Base-by-base conservation (phyloP, 768 basidiomycete species). In the Termitomyces sp. region DNA sequence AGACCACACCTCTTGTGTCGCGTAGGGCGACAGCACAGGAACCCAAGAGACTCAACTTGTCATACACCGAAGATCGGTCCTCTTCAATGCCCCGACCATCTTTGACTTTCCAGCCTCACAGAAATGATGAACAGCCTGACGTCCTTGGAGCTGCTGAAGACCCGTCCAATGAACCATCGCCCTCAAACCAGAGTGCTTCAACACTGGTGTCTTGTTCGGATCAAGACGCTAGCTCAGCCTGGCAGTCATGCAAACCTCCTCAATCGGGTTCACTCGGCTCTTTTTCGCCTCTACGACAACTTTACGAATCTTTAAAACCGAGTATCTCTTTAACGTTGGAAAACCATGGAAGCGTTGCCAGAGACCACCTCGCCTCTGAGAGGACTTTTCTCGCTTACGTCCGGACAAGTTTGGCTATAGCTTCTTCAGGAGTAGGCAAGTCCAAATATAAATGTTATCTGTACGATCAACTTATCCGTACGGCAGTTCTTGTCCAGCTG, bases 301-400 rank as follows among this genome's bases (percentile, higher is more conserved):
- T 13, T 27, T 38, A 18, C 33, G 10, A 45, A 42, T 41, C n/a
- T 32, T 20, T 59, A 0, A 7, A 47, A 40, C 25, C 50, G 18
- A 47, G 32, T 11, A 38, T 63, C n/a, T 63, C 62, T 0, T 49
- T 65, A 18, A 65, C 48, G 10, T 64, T 82, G 18, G 71, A 80
- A 65, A 82, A 81, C 60, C 70, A 72, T 27, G 80, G 80, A 5
- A 75, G 73, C 44, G 80, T 82, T 36, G 81, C 79, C 7, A 66
- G 81, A 29, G 81, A 82, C 63, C 81, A 83, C 55, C 67, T 83
- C 7, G 78, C 81, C 0, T 74, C 72, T 2, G 81, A 83, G 57
- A 68, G 80, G 36, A 82, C 79, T 5, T 82, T 79, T 61, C 68
- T 82, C 12, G 79, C 81, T 16, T 83, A 82, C 57, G 68, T 82